These are phyloP conservation scores for Murraya koenigii DNA, from an alignment of 345 rosid genomes.

Conservation along the genomic window DNA sequence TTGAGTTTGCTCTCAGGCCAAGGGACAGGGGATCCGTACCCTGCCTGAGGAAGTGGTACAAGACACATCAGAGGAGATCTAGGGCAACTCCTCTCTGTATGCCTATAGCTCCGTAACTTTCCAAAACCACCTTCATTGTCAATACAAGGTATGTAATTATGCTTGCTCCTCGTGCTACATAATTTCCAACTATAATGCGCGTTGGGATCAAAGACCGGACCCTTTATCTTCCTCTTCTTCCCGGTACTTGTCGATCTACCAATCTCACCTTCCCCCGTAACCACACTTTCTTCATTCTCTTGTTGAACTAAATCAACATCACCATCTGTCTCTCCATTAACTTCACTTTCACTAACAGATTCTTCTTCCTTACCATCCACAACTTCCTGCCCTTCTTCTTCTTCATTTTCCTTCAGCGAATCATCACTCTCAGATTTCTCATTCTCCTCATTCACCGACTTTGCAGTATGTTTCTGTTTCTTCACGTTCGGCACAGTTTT, in stretches of 20 bases:
- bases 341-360: slow-evolving; percentile 40
- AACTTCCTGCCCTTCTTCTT: slow-evolving; percentile 34
- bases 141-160: slow-evolving; percentile 92
- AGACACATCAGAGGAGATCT: slow-evolving; percentile 70
- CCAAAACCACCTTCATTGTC: slow-evolving; percentile 67
- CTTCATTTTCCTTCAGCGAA: slow-evolving; percentile 38
- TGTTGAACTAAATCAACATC: slow-evolving; percentile 44
- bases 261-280: slow-evolving; percentile 41
- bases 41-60: slow-evolving; percentile 78
- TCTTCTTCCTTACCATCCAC: slow-evolving; percentile 60
- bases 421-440: slow-evolving; percentile 49
- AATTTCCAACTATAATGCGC: slow-evolving; percentile 77
- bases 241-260: slow-evolving; percentile 22
- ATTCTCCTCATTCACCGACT: slow-evolving; percentile 34
- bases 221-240: slow-evolving; percentile 66
- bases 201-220: slow-evolving; percentile 87
- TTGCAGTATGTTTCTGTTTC: slow-evolving; percentile 28
- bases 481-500: slow-evolving; percentile 36
- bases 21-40: slow-evolving; percentile 63
- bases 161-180: slow-evolving; percentile 86
- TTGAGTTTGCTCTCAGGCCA: slow-evolving; percentile 89
- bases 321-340: slow-evolving; percentile 35
- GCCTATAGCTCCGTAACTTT: slow-evolving; percentile 67
- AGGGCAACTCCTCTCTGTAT: slow-evolving; percentile 88
- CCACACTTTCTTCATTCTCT: slow-evolving; percentile 46